A percentile compares a stretch with the other conserved stretches of the same genome.
Evolutionary conservation across 176 grass and related monocot species (phyloP).

Genomic region (Carex littledalei): DNA sequence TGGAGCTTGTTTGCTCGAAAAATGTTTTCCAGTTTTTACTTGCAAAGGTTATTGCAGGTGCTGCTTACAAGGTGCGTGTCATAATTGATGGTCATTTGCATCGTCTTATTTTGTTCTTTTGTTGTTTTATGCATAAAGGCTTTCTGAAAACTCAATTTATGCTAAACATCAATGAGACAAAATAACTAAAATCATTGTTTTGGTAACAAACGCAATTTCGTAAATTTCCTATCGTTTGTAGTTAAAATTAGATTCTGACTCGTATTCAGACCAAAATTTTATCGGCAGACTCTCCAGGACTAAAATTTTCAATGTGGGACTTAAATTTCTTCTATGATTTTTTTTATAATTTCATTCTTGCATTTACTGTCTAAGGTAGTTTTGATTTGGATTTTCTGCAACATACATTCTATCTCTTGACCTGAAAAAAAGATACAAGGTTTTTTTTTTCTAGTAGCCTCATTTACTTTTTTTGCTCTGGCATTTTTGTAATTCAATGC

Average conservation of each 20-base stretch:
- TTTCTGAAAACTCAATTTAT: background rate
- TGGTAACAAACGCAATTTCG: background rate
- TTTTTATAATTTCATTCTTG: background rate
- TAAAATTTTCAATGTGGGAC: background rate
- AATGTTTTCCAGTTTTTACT: constrained; percentile 75
- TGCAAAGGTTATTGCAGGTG: constrained; percentile 53
- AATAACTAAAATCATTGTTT: background rate
- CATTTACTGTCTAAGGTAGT: background rate
- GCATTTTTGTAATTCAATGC: constrained; percentile 30
- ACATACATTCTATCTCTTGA: background rate
- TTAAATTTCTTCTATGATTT: background rate
- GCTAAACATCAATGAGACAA: background rate
- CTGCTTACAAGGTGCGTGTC: constrained; percentile 69
- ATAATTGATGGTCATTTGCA: background rate
- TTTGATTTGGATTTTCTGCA: background rate
- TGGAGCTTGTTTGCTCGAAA: constrained; percentile 63
- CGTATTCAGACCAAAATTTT: background rate
- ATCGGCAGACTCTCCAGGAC: background rate
- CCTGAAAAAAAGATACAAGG: background rate
- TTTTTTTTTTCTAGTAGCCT: background rate
- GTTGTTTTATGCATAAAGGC: background rate
- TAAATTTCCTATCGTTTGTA: background rate
- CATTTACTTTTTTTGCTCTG: constrained; percentile 1
- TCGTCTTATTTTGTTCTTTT: background rate
- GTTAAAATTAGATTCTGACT: background rate